Evolutionary conservation across 176 grass and related monocot species (phyloP), one percentile per base, ranked within the genome.

Genomic region (Echinochloa phyllopogon): DNA sequence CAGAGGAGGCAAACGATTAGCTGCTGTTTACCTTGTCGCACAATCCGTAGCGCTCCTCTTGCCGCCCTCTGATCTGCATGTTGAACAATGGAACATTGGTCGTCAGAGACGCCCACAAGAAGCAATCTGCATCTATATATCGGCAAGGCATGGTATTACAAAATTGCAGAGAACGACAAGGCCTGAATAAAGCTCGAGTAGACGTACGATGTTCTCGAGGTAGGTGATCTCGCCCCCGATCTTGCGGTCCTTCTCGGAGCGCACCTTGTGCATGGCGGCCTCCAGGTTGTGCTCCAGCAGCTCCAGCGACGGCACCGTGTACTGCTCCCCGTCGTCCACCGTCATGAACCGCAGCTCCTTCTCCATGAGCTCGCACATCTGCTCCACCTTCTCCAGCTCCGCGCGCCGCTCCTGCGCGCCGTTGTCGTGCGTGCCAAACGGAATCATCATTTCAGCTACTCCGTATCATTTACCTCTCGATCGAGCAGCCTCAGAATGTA

Each of bases 301-400:
- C 75, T 87, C 92, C 69, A 99, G 82, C 80, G 88, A 81, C 57
- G 93, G 91, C 86, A 94, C 61, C 23, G 97, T 89, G 75, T 96
- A 94, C 77, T 60, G 78, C 77, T 99, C 89, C 3, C 65, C 78
- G 48, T 84, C 89, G 59, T 94, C 75, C 42, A 94, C 74, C 68
- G 85, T 91, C 97, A 99, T 96, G 85, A 96, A 92, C 60, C 96
- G 87, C 38, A 99, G 89, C 64, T 99, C 89, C 75, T 88, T 86
- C 90, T 99, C 94, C 90, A 99, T 23, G 4, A 91, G 43, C n/a
- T 91, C 89, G 72, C 94, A 96, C 90, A 99, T 87, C 58, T 80
- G 90, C 69, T 74, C 88, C 81, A 86, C 92, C 84, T 94, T 89
- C 73, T 88, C 89, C 55, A 89, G 92, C 86, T 99, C 97, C 18